phyloP scores from a whole-genome alignment of 2,329 filamentous ascomycete species.

The Pseudohalonectria lignicola region DNA sequence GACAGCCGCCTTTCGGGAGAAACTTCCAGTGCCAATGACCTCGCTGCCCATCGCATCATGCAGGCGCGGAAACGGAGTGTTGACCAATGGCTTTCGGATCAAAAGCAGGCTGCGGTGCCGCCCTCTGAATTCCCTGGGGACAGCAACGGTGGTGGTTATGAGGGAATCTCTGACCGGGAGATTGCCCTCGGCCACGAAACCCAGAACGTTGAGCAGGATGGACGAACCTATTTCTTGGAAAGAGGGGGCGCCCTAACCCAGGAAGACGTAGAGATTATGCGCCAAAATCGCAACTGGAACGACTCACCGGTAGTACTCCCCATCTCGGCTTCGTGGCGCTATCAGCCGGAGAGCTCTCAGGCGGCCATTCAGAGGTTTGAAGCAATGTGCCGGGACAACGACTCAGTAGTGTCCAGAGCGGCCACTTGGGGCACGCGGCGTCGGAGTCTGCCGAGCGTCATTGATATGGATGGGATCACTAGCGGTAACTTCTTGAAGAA shows the following conservation, averaged over 20 bases:
- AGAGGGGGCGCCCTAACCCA: conserved; percentile 28
- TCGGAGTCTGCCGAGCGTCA: conserved; percentile 48
- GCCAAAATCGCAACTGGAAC: conserved; percentile 34
- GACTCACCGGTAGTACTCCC: conserved; percentile 33
- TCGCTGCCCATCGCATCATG: conserved; percentile 26
- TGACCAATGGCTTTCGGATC: conserved; percentile 34
- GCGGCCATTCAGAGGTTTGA: conserved; percentile 43
- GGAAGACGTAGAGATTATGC: conserved; percentile 38
- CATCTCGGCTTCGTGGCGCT: conserved; percentile 24
- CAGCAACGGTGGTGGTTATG: conserved; percentile 5
- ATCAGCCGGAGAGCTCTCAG: conserved; percentile 39
- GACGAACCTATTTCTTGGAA: conserved; percentile 36
- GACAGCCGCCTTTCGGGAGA: conserved; percentile 29
- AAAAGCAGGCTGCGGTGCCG: conserved; percentile 8
- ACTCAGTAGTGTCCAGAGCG: conserved; percentile 48
- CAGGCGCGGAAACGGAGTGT: conserved; percentile 38
- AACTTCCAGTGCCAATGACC: conserved; percentile 37
- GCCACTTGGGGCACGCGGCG: conserved; percentile 63
- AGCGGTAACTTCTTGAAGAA: conserved; percentile 54
- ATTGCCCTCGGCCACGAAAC: conserved; percentile 36
- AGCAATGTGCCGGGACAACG: conserved; percentile 40
- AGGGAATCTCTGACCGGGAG: conserved; percentile 25
- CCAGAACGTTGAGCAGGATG: conserved; percentile 35
- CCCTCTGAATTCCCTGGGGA: too few relatives aligned
- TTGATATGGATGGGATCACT: conserved; percentile 48